These are phyloP conservation scores for Atractiella rhizophila DNA, from an alignment of 768 basidiomycete species.

Conservation along the genomic window DNA sequence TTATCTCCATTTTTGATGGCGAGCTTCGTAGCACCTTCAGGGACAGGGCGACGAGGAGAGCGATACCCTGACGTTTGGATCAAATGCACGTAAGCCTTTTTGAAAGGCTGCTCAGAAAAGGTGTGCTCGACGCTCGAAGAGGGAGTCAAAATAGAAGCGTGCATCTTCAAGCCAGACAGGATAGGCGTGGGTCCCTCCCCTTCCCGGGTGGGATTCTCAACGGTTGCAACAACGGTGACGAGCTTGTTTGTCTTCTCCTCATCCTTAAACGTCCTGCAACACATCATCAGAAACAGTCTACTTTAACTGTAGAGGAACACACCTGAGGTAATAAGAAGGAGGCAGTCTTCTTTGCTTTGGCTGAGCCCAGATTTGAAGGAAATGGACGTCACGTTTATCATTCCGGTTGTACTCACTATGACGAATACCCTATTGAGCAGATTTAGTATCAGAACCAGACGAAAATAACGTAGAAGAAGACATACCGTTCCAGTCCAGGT, in stretches of 20 bases:
- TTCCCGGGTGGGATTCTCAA: conserved; percentile 35
- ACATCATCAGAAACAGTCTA: background rate
- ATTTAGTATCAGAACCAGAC: conserved; percentile 16
- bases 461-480: too few relatives aligned
- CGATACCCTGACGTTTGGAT: conserved; percentile 57
- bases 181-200: conserved; percentile 50
- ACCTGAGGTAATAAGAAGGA: conserved; percentile 68
- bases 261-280: conserved; percentile 42
- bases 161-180: conserved; percentile 31
- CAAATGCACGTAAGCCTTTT: conserved; percentile 60
- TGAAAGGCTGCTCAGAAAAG: conserved; percentile 22
- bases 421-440: conserved; percentile 68
- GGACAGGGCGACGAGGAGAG: conserved; percentile 25
- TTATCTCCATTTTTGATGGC: conserved; percentile 27
- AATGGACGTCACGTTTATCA: conserved; percentile 24
- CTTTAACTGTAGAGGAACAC: conserved; percentile 4
- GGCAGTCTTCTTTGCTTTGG: conserved; percentile 29
- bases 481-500: conserved; percentile 17
- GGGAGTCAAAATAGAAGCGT: conserved; percentile 44
- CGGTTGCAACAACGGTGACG: conserved; percentile 50
- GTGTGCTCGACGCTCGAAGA: conserved; percentile 31
- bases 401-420: conserved; percentile 46
- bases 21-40: conserved; percentile 34
- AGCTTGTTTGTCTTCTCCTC: conserved; percentile 52
- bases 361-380: conserved; percentile 45